phyloP scores from a whole-genome alignment of 305 asterid genomes.

The Solanum chacoense region DNA sequence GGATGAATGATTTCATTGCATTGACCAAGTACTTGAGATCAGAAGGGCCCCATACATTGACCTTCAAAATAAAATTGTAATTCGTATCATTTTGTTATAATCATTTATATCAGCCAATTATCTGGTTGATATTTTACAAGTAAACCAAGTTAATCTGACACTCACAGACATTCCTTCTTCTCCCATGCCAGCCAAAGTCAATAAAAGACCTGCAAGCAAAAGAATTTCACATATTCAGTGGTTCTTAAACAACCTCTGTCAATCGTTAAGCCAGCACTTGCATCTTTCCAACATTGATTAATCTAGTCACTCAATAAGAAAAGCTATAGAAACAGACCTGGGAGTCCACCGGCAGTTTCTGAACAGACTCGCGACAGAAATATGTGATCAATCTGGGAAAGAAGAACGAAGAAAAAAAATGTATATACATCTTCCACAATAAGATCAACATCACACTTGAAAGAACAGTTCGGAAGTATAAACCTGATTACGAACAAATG shows the following conservation, averaged over 20 bases:
- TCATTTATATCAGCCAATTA: not conserved
- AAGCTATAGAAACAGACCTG: constrained; percentile 39
- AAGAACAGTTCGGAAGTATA: not conserved
- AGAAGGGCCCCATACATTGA: constrained; percentile 87
- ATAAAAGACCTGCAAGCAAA: constrained; percentile 56
- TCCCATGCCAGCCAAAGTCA: constrained; percentile 83
- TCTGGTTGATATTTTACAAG: not conserved
- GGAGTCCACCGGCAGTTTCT: constrained; percentile 98
- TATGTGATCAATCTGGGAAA: constrained; percentile 86
- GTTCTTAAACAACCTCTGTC: not conserved
- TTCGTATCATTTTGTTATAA: not conserved
- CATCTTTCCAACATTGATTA: not conserved
- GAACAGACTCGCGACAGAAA: constrained; percentile 96
- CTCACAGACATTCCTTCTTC: constrained; percentile 83
- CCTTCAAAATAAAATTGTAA: constrained; percentile 31
- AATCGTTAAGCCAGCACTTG: not conserved
- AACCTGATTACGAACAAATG: not conserved
- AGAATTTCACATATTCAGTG: not conserved
- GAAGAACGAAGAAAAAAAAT: not conserved
- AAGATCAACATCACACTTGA: not conserved
- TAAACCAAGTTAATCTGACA: constrained; percentile 1
- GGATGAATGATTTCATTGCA: constrained; percentile 85
- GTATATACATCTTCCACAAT: not conserved
- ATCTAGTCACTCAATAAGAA: not conserved
- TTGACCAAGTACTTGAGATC: constrained; percentile 70